Percentiles rank a stretch among this genome's conserved stretches.
Conservation (phyloP, 2,329 filamentous ascomycete genomes). For the Hymenoscyphus repandus region DNA sequence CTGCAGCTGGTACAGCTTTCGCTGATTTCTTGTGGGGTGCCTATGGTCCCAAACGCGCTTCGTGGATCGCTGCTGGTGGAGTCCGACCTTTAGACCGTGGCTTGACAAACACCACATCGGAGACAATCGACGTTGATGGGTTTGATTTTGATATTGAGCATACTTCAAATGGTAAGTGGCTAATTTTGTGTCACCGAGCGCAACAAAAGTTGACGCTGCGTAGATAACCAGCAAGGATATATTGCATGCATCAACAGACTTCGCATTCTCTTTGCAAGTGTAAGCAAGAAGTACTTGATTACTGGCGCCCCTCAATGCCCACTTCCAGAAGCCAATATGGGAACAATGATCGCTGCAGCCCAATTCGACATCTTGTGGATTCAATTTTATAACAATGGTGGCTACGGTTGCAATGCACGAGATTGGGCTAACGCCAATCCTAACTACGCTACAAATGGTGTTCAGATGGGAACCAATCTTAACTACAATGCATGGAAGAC, state of each 20-base stretch:
- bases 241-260: slow-evolving; percentile 27
- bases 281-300: slow-evolving; percentile 29
- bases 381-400: slow-evolving; percentile 31
- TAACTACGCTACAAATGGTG: background rate
- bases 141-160: slow-evolving; percentile 33
- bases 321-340: slow-evolving; percentile 30
- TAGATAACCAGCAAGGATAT: slow-evolving; percentile 25
- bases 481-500: slow-evolving; percentile 26
- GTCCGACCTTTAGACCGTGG: slow-evolving; percentile 27
- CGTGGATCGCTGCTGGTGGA: slow-evolving; percentile 25
- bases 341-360: slow-evolving; percentile 20
- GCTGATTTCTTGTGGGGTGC: slow-evolving; percentile 37
- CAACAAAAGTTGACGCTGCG: slow-evolving; percentile 9
- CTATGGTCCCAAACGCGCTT: slow-evolving; percentile 35
- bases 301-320: slow-evolving; percentile 31
- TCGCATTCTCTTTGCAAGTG: slow-evolving; percentile 20
- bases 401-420: slow-evolving; percentile 23
- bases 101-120: slow-evolving; percentile 7
- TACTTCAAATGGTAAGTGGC: slow-evolving; percentile 14
- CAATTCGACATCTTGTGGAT: slow-evolving; percentile 31
- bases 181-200: background rate
- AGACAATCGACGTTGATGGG: slow-evolving; percentile 28
- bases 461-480: slow-evolving; percentile 12
- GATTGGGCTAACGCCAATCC: slow-evolving; percentile 19
- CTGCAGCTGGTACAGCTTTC: slow-evolving; percentile 33